A percentile compares a stretch with the other conserved stretches of the same genome.
These are phyloP conservation scores for Volutella citrinella DNA, from an alignment of 2,329 filamentous ascomycete genomes.

Conservation along the genomic window DNA sequence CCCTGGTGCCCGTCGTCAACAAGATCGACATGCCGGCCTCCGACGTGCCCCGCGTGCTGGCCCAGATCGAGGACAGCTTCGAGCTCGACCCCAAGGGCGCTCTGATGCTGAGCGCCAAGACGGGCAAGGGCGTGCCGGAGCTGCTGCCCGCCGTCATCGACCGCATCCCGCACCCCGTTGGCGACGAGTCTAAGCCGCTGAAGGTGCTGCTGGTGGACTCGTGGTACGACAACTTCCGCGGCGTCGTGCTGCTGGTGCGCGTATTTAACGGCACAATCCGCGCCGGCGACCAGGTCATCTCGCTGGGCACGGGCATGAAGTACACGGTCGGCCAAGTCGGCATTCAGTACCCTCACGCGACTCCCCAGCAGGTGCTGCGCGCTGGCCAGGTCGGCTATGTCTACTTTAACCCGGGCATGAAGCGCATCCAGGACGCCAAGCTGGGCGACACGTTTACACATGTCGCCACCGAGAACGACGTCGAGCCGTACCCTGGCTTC, in stretches of 20 bases:
- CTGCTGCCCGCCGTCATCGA: conserved; percentile 84
- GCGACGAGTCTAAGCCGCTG: conserved; percentile 69
- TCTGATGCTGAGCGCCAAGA: conserved; percentile 83
- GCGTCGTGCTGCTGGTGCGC: conserved; percentile 85
- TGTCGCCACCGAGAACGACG: conserved; percentile 69
- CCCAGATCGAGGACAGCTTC: conserved; percentile 82
- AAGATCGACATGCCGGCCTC: conserved; percentile 93
- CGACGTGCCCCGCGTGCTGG: conserved; percentile 79
- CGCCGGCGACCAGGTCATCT: conserved; percentile 81
- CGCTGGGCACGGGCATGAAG: conserved; percentile 81
- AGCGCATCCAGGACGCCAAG: conserved; percentile 90
- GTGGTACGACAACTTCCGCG: conserved; percentile 96
- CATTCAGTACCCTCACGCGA: conserved; percentile 90
- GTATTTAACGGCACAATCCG: conserved; percentile 85
- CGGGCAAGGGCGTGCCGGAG: conserved; percentile 80
- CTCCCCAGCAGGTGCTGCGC: conserved; percentile 73
- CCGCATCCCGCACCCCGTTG: conserved; percentile 75
- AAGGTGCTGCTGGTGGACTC: conserved; percentile 90
- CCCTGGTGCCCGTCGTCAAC: conserved; percentile 89
- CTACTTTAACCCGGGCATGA: conserved; percentile 98
- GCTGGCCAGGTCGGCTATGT: conserved; percentile 96
- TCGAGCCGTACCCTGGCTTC: conserved; percentile 84
- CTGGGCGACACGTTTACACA: conserved; percentile 93
- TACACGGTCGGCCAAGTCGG: conserved; percentile 96
- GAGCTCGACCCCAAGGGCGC: conserved; percentile 76